Evolutionary conservation across 208 protist genomes (phyloP), one percentile per base, ranked within the genome.

Genomic region (Trichomonas vaginalis): DNA sequence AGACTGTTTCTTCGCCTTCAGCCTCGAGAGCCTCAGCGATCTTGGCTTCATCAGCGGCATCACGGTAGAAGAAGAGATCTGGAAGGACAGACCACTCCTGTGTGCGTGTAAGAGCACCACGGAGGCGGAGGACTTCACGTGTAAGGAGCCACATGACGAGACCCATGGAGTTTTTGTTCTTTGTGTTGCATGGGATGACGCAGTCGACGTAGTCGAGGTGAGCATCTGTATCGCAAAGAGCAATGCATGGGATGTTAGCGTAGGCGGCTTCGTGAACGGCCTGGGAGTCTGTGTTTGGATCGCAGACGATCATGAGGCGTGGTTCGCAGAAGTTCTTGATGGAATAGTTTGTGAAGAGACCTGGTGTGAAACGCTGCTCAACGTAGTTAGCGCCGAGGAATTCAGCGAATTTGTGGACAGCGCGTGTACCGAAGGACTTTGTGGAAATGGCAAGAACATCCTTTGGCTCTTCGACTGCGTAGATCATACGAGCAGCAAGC

Each of bases 41-140:
- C 10, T 40, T 48, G 15, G 42, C 40, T 51, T 92, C 86, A 92
- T 92, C 86, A 17, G 3, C 4, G 15, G 86, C 45, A 92, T 99
- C 98, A 96, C 98, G 98, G 98, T 99, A 99, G 98, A 99, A 99
- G 99, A 99, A 99, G 90, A 99, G 98, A 98, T 99, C 99, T 96
- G 99, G 98, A 98, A 99, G 99, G 96, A 99, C 98, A 90, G 99
- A 98, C 99, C 99, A 99, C 45, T 97, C 96, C 86, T 98, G 96
- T 12, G 96, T 96, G 97, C 99, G 98, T 95, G 97, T 95, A 96
- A 99, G 96, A 79, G 96, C 97, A 96, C 98, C 98, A 96, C 98
- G 98, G 95, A 99, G 97, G 96, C 98, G 98, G 35, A 99, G 97
- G 90, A 99, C 98, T 97, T 99, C 99, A 96, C 99, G 98, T 95